Evolutionary conservation across 768 basidiomycete genomes (phyloP).

Genomic region (Guyanaporus albipodus): DNA sequence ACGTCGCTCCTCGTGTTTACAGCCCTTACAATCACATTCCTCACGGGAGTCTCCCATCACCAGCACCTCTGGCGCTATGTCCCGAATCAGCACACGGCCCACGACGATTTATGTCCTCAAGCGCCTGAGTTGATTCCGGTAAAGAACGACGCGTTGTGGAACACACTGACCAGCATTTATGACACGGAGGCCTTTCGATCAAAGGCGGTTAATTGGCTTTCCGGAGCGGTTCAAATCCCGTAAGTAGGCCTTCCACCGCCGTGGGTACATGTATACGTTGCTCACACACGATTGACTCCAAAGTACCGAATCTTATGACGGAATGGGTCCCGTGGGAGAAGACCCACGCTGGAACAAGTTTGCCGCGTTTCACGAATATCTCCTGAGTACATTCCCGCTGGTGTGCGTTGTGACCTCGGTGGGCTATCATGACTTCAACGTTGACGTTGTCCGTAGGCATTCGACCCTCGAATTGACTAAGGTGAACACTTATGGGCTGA

Average conservation of each 20-base stretch:
- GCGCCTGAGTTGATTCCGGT: neutral
- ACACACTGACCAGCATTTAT: neutral
- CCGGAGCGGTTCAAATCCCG: neutral
- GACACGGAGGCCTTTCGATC: neutral
- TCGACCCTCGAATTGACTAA: slow-evolving; percentile 32
- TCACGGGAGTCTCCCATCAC: too few relatives aligned
- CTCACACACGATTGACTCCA: neutral
- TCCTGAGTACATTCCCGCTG: neutral
- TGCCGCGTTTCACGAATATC: neutral
- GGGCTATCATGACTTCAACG: neutral
- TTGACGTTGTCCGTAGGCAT: neutral
- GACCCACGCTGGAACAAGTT: neutral
- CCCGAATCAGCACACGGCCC: too few relatives aligned
- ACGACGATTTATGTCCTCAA: neutral
- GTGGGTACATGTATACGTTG: too few relatives aligned
- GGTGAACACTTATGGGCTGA: slow-evolving; percentile 59
- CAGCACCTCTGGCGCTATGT: too few relatives aligned
- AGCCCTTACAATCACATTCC: too few relatives aligned
- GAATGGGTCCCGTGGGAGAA: neutral
- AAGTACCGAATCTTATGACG: neutral
- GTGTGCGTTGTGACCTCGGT: neutral
- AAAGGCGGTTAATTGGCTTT: neutral
- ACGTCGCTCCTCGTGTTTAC: too few relatives aligned
- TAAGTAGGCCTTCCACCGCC: too few relatives aligned
- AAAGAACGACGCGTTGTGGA: neutral